A percentile compares a stretch with the other conserved stretches of the same genome.
Conservation (phyloP, 1,284 basidiomycete genomes). For the Moesziomyces sp. region DNA sequence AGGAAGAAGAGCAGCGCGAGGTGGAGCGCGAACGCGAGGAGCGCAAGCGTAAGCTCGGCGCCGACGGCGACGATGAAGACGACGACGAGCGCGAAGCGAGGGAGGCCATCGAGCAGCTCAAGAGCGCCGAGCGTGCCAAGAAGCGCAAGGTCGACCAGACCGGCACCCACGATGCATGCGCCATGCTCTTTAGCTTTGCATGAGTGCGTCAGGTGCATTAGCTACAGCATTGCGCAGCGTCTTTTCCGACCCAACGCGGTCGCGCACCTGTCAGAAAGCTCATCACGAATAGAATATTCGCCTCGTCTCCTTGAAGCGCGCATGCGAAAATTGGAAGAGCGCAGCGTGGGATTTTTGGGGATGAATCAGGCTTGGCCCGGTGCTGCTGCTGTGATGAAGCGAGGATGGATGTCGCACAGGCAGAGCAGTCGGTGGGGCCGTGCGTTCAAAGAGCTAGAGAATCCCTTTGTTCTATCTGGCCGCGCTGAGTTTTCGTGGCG, state of each 20-base stretch:
- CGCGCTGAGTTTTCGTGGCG: too few relatives aligned
- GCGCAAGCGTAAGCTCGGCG: conserved; percentile 26
- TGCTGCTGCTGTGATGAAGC: too few relatives aligned
- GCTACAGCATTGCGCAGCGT: conserved; percentile 1
- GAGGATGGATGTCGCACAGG: too few relatives aligned
- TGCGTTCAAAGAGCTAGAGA: too few relatives aligned
- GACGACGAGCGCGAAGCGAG: conserved; percentile 38
- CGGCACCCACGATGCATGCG: conserved; percentile 41
- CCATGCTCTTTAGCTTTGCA: conserved; percentile 43
- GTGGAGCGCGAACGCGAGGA: conserved; percentile 24
- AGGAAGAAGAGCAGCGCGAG: conserved; percentile 31
- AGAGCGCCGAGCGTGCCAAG: conserved; percentile 38
- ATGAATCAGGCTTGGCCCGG: too few relatives aligned
- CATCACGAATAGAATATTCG: too few relatives aligned
- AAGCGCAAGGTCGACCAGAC: conserved; percentile 44
- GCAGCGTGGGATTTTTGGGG: too few relatives aligned
- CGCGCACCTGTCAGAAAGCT: too few relatives aligned
- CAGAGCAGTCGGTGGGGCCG: too few relatives aligned
- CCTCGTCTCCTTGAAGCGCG: too few relatives aligned
- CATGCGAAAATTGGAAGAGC: too few relatives aligned
- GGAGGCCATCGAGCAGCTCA: conserved; percentile 43
- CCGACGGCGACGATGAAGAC: conserved; percentile 9
- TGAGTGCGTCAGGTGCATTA: not conserved
- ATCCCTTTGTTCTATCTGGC: too few relatives aligned
- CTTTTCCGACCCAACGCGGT: conserved; percentile 8